Conservation (phyloP, 2,329 filamentous ascomycete species). For the Aspergillus sp. region DNA sequence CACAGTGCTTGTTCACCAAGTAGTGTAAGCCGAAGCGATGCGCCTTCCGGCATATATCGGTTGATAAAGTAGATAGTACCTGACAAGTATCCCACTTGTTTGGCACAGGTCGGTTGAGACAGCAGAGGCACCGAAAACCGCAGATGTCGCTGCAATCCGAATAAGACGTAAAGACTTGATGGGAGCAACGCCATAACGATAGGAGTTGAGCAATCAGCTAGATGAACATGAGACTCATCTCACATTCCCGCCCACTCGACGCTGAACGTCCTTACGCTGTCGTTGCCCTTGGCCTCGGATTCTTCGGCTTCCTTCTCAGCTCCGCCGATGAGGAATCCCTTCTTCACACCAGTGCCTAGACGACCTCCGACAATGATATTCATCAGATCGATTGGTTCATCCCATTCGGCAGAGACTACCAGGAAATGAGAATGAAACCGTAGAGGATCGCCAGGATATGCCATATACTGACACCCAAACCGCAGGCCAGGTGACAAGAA, state of each 20-base stretch:
- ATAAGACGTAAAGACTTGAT: too few species aligned
- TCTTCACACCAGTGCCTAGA: conserved; percentile 92
- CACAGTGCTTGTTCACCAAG: too few species aligned
- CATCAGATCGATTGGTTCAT: conserved; percentile 77
- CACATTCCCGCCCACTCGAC: conserved; percentile 95
- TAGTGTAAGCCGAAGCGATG: too few species aligned
- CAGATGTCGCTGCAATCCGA: too few species aligned
- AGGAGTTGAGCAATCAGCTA: too few species aligned
- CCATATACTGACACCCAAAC: conserved; percentile 90
- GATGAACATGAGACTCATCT: conserved; percentile 12
- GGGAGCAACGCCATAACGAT: too few species aligned
- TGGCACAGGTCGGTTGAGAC: too few species aligned
- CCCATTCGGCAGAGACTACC: conserved; percentile 78
- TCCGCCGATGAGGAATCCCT: conserved; percentile 83
- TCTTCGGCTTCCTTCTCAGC: conserved; percentile 41
- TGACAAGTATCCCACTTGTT: too few species aligned
- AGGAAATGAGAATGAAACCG: conserved; percentile 95
- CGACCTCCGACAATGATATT: conserved; percentile 82
- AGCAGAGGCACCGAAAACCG: too few species aligned
- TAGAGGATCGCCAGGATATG: conserved; percentile 91
- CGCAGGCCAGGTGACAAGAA: conserved; percentile 88
- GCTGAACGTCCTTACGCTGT: conserved; percentile 65
- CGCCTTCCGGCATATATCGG: too few species aligned
- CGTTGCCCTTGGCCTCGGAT: conserved; percentile 26
- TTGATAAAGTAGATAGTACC: too few species aligned